phyloP scores from a whole-genome alignment of 1,139 yeast species.

The Suhomyces terraborum region DNA sequence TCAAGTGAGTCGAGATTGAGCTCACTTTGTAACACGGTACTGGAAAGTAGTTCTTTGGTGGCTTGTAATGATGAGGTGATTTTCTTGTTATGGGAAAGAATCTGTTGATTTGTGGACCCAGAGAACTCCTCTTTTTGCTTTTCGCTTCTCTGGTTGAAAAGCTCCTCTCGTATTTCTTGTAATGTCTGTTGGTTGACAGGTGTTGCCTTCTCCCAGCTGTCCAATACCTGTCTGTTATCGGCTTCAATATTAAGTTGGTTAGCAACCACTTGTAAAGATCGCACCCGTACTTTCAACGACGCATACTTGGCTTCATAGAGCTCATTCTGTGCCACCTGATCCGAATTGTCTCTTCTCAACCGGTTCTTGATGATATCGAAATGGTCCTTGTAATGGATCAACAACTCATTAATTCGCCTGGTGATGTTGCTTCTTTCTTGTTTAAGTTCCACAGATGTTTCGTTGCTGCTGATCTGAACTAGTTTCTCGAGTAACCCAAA shows the following conservation, averaged over 20 bases:
- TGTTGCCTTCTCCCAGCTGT: conserved; percentile 14
- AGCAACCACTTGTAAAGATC: conserved; percentile 22
- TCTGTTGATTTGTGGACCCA: conserved; percentile 25
- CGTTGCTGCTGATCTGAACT: conserved; percentile 11
- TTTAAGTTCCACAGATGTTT: conserved; percentile 12
- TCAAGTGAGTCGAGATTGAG: conserved; percentile 62
- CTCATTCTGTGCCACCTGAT: conserved; percentile 12
- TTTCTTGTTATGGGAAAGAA: conserved; percentile 51
- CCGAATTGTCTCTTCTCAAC: conserved; percentile 7
- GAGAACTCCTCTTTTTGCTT: conserved; percentile 5
- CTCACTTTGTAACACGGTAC: conserved; percentile 61
- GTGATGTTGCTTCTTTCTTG: conserved; percentile 14
- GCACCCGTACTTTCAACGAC: conserved; percentile 19
- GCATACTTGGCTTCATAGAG: conserved; percentile 19
- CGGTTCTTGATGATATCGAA: conserved; percentile 9
- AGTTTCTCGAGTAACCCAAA: conserved; percentile 15
- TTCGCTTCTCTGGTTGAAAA: conserved; percentile 12
- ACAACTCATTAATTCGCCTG: conserved; percentile 13
- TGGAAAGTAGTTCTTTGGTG: conserved; percentile 55
- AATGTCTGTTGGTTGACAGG: conserved; percentile 1
- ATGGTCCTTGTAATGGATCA: conserved; percentile 15
- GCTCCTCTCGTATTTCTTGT: conserved; percentile 12
- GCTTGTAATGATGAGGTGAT: conserved; percentile 56
- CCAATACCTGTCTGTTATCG: conserved; percentile 21
- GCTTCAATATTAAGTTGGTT: conserved; percentile 17